Base-by-base conservation (phyloP, 768 basidiomycete genomes). In the Punctularia strigosozonata region DNA sequence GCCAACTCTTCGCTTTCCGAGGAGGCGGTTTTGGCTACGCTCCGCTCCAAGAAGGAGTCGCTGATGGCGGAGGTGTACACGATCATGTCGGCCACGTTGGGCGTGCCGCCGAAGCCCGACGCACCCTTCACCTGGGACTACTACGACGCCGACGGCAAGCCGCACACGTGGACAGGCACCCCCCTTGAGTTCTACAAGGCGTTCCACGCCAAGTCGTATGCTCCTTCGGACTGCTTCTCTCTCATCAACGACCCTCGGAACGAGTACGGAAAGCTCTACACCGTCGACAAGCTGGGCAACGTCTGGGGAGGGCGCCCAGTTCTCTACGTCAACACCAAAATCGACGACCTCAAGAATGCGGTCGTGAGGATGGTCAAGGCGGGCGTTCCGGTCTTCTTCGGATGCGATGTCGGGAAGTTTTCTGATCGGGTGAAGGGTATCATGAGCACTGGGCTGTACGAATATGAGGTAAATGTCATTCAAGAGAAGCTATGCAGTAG, bases 211-310 rank as follows among this genome's bases (percentile, higher is more conserved):
- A 69, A 70, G 44, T 69, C 72, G 36, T 73, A 71, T 51, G 56
- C 73, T 74, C 76, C 79, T 2, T 53, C 65, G 3, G 84, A 90
- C 19, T 79, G 71, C 2, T 94, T 98, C 69, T 94, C 90, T 25
- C 71, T 98, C 10, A 89, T 98, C 57, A 82, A 98, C 50, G 94
- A 98, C 55, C 92, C 94, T 7, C 74, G 94, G 19, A 92, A 97
- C 53, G 64, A 64, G 15, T 89, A 81, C 56, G 70, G 69, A 36
- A 81, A 77, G 57, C 68, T 94, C 13, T 92, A 92, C 62, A 89
- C 89, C 1, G 90, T 97, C 14, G 79, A 92, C 50, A 81, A 86
- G 51, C 77, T 97, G 25, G 92, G 92, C 13, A 97, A 97, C 51
- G 64, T 98, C 37, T 89, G 84, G 80, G 85, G 84, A 43, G 89